Base-by-base conservation (phyloP, 176 grass and related monocot species). In the Musa schizocarpa region DNA sequence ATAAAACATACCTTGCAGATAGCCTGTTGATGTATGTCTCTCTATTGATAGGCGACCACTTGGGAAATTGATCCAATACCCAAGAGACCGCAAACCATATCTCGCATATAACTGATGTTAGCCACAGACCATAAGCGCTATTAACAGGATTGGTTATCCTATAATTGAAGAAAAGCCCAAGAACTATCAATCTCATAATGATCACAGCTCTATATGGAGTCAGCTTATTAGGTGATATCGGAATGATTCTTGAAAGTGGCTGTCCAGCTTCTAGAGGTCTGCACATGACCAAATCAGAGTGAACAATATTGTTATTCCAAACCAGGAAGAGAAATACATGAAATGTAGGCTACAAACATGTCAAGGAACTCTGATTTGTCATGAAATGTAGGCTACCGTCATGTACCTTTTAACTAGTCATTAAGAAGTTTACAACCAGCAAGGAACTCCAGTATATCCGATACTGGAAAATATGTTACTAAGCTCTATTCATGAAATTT, bases 21-120 rank as follows among this genome's bases (percentile, higher is more conserved):
- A 99, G 75, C 53, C 90, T 93, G 78, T 99, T 88, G 77, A 99
- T 85, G 53, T 99, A 99, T 74, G 88, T 89, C 71, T 92, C 95
- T 59, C 95, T 87, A 62, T 99, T 87, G 73, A 99, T 85, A 72
- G 95, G 95, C 68, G 16, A 91, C 95, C 95, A 99, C 75, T 94
- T 99, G 54, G 95, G 95, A 53, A 99, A 99, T 70, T 99, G 95
- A 99, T 99, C 95, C 63, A 99, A 83, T 50, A 99, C 92, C 95
- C 95, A 99, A 78, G 95, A 99, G 81, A 99, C 80, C 53, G 86
- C 95, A 75, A 99, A 99, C 95, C 95, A 99, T 63, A 99, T 89
- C 80, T 99, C 90, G 81, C 95, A 99, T 78, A 99, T 94, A 66
- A 99, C 85, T 21, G 91, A 99, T 52, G 95, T 94, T 78, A 94